Conservation (phyloP, 2,329 filamentous ascomycete genomes). For the Eutypella sp. region DNA sequence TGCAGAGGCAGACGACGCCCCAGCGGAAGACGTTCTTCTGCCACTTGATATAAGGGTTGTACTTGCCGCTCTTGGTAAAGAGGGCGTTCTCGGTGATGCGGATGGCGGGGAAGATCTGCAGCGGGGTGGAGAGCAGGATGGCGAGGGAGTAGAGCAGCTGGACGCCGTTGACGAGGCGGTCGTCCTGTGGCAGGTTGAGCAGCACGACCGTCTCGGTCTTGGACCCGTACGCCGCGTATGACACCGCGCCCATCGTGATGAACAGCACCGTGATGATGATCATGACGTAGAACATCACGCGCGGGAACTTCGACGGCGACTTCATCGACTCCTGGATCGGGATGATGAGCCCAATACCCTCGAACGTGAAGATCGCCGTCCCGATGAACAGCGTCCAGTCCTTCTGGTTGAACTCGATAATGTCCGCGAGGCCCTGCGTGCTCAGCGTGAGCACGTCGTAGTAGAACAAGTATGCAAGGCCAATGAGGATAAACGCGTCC, state of each 20-base stretch:
- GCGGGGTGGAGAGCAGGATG: constrained; percentile 89
- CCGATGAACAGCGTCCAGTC: constrained; percentile 98
- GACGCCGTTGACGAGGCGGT: constrained; percentile 89
- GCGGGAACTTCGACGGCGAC: constrained; percentile 82
- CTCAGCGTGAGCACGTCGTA: constrained; percentile 85
- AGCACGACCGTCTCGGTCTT: constrained; percentile 95
- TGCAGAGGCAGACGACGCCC: constrained; percentile 82
- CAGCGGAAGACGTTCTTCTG: constrained; percentile 98
- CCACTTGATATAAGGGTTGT: constrained; percentile 99
- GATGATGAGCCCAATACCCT: constrained; percentile 95
- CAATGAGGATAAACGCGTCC: constrained; percentile 89
- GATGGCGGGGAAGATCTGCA: constrained; percentile 97
- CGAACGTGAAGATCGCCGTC: constrained; percentile 98
- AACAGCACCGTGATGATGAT: constrained; percentile 90
- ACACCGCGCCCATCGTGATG: constrained; percentile 83
- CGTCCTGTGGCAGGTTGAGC: constrained; percentile 92
- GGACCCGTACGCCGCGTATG: constrained; percentile 93
- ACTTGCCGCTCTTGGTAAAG: constrained; percentile 92
- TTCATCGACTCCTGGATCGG: constrained; percentile 98
- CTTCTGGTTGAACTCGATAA: constrained; percentile 81
- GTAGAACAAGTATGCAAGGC: constrained; percentile 91
- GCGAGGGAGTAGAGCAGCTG: constrained; percentile 97
- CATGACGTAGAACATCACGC: constrained; percentile 87
- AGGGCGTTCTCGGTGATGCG: constrained; percentile 92
- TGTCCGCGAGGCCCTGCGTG: constrained; percentile 72